Base-by-base conservation (phyloP, 306 rosid species). In the Rosa persica region DNA sequence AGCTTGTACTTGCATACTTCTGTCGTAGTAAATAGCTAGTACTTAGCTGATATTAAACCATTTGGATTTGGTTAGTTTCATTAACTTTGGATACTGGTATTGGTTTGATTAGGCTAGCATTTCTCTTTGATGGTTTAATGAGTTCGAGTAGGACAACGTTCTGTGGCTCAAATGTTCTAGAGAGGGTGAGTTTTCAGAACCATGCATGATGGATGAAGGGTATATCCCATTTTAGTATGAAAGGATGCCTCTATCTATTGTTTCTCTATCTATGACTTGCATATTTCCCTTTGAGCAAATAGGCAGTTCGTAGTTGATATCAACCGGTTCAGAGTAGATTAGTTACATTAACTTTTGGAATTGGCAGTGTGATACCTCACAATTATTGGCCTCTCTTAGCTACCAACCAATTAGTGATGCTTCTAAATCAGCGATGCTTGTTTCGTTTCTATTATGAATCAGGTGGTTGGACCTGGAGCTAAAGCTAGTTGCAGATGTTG, bases 401-500 rank as follows among this genome's bases (percentile, higher is more conserved):
- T 47, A 16, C 55, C 30, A 64, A 22, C 47, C 19, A 65, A 36
- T 65, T 65, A 65, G 22, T 34, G 67, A 62, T 62, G 20, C 38
- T 60, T 60, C 38, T 5, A 68, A 13, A 23, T 16, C 12, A 46
- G 15, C 8, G 13, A n/a, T 43, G 47, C 36, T 16, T 66, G 17
- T 69, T 58, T 34, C 61, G 47, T 60, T 74, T 76, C 25, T 78
- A 44, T 76, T 76, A 52, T 83, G 81, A 74, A 74, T 87, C 91
- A 92, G 97, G 92, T 94, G 98, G 98, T 87, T 94, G 88, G 98
- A 92, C 76, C 81, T 94, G 85, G 98, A 94, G 70, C 89, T 95
- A 65, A 95, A 95, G 91, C 96, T 95, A 61, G 98, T 92, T 87
- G 98, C 98, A 42, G 98, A 95, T 82, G 95, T 95, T 80, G 98